Evolutionary conservation across 2,329 filamentous ascomycete species (phyloP).

Genomic region (Hymenoscyphus albidus): DNA sequence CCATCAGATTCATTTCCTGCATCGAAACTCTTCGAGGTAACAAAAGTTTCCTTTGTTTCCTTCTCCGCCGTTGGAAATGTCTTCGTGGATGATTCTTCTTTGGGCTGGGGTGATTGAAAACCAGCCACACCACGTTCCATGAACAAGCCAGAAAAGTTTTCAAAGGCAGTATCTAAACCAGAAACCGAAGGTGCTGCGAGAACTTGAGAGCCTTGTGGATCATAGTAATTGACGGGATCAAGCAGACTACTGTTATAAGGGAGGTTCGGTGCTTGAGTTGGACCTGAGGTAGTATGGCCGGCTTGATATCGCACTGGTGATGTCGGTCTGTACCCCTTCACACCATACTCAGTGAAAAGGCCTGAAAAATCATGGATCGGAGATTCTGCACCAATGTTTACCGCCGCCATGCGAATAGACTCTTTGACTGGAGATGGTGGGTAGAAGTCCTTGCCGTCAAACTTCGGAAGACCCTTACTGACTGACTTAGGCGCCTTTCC

Average conservation of each 20-base stretch:
- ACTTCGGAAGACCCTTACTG: constrained; percentile 54
- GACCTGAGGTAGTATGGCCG: not conserved
- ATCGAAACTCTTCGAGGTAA: not conserved
- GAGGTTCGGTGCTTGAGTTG: not conserved
- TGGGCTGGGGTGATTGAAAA: constrained; percentile 16
- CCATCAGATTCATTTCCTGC: not conserved
- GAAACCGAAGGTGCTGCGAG: constrained; percentile 6
- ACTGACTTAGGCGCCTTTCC: constrained; percentile 50
- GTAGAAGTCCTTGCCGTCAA: constrained; percentile 63
- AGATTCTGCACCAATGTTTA: not conserved
- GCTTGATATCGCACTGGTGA: constrained; percentile 2
- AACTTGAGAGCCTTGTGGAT: not conserved
- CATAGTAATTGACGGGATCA: not conserved
- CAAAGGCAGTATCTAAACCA: constrained; percentile 1
- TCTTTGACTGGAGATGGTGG: constrained; percentile 50
- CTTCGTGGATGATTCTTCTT: not conserved
- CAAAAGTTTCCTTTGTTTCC: not conserved
- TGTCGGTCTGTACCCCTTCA: constrained; percentile 13
- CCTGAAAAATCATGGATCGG: constrained; percentile 11
- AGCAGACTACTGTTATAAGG: not conserved
- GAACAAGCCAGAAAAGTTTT: constrained; percentile 20
- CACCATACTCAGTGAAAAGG: constrained; percentile 18
- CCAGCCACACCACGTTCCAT: constrained; percentile 16
- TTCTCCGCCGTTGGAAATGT: not conserved
- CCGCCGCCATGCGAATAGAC: constrained; percentile 3